These are phyloP conservation scores for Sclerotinia spermophila DNA, from an alignment of 2,329 filamentous ascomycete species.

Conservation along the genomic window DNA sequence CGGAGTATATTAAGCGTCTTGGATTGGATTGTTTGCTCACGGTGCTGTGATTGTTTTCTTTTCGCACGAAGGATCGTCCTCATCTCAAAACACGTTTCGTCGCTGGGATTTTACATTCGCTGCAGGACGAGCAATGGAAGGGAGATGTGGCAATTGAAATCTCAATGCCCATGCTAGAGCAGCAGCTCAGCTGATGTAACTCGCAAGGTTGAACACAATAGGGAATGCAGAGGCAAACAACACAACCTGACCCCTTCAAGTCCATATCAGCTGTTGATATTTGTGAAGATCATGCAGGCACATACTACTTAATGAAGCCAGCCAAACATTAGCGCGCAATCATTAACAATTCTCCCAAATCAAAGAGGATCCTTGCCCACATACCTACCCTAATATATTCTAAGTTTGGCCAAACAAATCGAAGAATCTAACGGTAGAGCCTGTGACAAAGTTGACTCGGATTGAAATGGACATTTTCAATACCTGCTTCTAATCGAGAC, in stretches of 20 bases:
- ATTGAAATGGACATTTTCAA: not conserved
- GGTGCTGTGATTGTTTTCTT: not conserved
- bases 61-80: not conserved
- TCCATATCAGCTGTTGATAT: not conserved
- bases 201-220: not conserved
- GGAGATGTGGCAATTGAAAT: not conserved
- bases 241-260: not conserved
- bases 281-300: not conserved
- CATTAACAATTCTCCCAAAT: not conserved
- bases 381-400: not conserved
- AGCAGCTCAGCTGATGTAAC: not conserved
- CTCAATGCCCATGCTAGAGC: not conserved
- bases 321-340: too few species aligned
- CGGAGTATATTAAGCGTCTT: not conserved
- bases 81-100: not conserved
- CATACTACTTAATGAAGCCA: not conserved
- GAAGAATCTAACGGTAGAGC: not conserved
- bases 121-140: not conserved
- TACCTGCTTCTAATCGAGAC: not conserved
- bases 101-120: not conserved
- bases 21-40: not conserved
- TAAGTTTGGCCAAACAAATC: not conserved
- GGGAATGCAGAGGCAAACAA: not conserved
- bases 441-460: not conserved
- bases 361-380: not conserved